Evolutionary conservation across 2,329 filamentous ascomycete genomes (phyloP), one percentile per base, ranked within the genome.

Genomic region (Penicillium sp.): DNA sequence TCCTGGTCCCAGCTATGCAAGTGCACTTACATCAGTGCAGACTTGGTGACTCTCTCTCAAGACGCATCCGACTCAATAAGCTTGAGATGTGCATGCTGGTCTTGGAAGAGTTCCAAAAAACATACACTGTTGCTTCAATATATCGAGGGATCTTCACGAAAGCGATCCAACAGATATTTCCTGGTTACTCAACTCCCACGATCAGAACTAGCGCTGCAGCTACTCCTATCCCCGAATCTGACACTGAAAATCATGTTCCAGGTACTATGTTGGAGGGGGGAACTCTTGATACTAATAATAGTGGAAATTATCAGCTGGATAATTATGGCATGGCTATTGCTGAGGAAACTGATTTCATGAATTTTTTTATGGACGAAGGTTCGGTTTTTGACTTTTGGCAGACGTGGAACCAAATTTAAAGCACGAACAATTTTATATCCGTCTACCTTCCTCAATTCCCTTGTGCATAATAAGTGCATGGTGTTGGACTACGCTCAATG

Each of bases 1-100:
- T 67, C 2, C 48, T 72, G 13, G 63, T 72, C 16, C 68, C 69
- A 2, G 69, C 67, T 3, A 72, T 72, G 69, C 69, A 72, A 44
- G 63, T 58, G 10, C 67, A 72, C 45, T 60, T 71, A 2, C 59
- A 68, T 9, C 63, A 64, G 16, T 71, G 65, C 58, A 66, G 63
- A 46, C 61, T 57, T 5, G 48, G 52, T 14, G 56, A 61, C 16
- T 36, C 61, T 1, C 56, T 71, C 3, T 63, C 65, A 3, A 62
- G 58, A 3, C 63, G 63, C 6, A 59, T 72, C 21, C 55, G 63
- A 10, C 63, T 67, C 2, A 70, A 71, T 39, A 72, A 71, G 40
- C 60, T 70, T 7, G 60, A 65, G 37, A 55, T 69, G 28, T 70
- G 64, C 37, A 72, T 72, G 69, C 53, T 71, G 43, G 59, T 71